A percentile compares a stretch with the other conserved stretches of the same genome.
These are phyloP conservation scores for Gnaphalium uliginosum DNA, from an alignment of 129 eudicot genomes.

Conservation along the genomic window DNA sequence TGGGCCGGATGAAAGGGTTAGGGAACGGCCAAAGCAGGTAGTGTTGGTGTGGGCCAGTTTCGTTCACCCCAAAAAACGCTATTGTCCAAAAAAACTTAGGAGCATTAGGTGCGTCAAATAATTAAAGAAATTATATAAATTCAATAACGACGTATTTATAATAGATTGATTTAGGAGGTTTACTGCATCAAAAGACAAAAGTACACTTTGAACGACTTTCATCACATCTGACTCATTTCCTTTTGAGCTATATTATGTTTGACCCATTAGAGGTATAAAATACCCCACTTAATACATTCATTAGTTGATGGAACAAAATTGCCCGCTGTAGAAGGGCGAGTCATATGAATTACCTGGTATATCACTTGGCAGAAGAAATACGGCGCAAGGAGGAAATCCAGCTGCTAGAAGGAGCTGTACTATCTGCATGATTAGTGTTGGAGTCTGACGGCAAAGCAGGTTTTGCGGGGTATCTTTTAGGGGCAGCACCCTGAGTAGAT, in stretches of 20 bases:
- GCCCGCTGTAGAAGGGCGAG: not conserved
- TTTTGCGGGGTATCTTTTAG: conserved; percentile 61
- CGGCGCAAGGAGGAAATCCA: conserved; percentile 93
- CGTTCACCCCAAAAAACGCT: too few species aligned
- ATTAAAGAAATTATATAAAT: not conserved
- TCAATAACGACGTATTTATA: not conserved
- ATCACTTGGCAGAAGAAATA: conserved; percentile 86
- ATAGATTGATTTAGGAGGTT: not conserved
- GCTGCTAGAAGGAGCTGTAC: conserved; percentile 72
- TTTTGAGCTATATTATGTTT: too few species aligned
- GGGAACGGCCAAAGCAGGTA: not conserved
- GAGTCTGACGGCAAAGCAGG: conserved; percentile 64
- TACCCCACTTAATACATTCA: not conserved
- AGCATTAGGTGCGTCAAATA: not conserved
- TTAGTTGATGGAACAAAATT: not conserved
- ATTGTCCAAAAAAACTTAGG: not conserved
- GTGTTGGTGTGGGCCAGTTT: too few species aligned
- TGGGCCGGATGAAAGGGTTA: not conserved
- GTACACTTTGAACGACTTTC: not conserved
- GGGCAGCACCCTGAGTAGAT: conserved; percentile 46
- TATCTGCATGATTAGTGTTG: conserved; percentile 59
- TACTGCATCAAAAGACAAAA: not conserved
- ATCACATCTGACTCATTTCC: too few species aligned
- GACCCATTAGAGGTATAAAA: not conserved
- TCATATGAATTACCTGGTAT: conserved; percentile 34